Evolutionary conservation across 2,329 filamentous ascomycete species (phyloP), one percentile per base, ranked within the genome.

Genomic region (Fusarium fracticaudum): DNA sequence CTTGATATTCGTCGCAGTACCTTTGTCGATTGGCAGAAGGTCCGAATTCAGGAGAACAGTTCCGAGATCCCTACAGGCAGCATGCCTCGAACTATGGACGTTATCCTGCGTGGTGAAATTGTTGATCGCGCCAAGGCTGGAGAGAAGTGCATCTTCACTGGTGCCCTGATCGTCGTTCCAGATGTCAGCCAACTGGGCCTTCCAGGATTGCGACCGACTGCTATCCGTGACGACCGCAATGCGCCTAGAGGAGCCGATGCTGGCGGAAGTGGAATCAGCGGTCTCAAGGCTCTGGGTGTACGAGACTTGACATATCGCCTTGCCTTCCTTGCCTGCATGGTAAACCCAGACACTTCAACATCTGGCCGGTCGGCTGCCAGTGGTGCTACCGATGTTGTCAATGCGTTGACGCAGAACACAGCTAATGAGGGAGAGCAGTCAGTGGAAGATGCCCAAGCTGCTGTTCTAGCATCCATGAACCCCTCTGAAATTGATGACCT

Each of bases 1-100:
- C 85, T 99, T n/a, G 96, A 99, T 78, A 98, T 99, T 79, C 90
- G 94, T 48, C 96, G 97, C 82, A 98, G 95, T 82, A 98, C 95
- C 1, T 99, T 99, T 81, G 93, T 99, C 71, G 96, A 99, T 84
- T 99, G 96, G 96, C 96, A 99, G 81, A 98, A 98, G 82, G 95
- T 98, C 31, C 93, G 97, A 72, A 94, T 98, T 71, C 96, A 99
- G 84, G 96, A 99, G 83, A 99, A 98, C 85, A 98, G 95, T 76
- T 96, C 96, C 8, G 96, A 99, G 81, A 99, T 99, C 43, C 96
- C 96, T 0, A 99, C 96, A 0, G 96, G 96, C 62, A 98, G 95
- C 84, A 99, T 99, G 96, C 96, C 96, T 31, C 90, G 96, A 68
- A 99, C 96, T 6, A 96, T 99, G 90, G 96, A 99, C 79, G 93